phyloP scores from a whole-genome alignment of 805 yeast genomes.

The Teunomyces aglyptinius region DNA sequence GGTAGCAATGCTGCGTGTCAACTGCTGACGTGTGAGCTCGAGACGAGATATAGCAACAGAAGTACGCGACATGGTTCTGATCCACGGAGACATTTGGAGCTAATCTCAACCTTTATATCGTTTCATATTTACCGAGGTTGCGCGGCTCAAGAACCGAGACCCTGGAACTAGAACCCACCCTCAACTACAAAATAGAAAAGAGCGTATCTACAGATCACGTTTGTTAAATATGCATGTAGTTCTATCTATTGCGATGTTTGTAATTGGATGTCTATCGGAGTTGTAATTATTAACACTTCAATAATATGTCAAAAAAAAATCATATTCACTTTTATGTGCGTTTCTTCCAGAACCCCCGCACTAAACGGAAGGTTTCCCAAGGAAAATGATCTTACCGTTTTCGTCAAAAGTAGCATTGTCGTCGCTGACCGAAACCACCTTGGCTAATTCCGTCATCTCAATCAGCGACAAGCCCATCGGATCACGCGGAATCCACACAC shows the following conservation, averaged over 20 bases:
- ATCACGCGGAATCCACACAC: constrained; percentile 91
- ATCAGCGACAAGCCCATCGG: constrained; percentile 73
- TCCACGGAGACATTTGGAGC: not conserved
- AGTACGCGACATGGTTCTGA: not conserved
- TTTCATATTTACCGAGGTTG: not conserved
- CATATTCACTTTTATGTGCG: not conserved
- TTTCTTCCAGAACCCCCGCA: not conserved
- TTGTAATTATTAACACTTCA: no score
- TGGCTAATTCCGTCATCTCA: constrained; percentile 55
- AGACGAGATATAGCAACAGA: constrained; percentile 11
- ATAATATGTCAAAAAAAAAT: not conserved
- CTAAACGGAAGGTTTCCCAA: constrained; percentile 32
- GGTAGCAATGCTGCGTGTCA: constrained; percentile 6
- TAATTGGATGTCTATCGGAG: no score
- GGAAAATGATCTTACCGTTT: constrained; percentile 31
- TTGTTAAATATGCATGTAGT: no score
- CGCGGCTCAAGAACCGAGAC: not conserved
- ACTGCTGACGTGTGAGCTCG: constrained; percentile 11
- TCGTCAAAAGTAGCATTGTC: constrained; percentile 56
- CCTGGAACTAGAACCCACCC: no score
- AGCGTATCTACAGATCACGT: no score
- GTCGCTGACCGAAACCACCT: constrained; percentile 62
- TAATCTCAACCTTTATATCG: not conserved
- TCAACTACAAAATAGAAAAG: no score
- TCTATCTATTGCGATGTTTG: no score